These are phyloP conservation scores for Eucalyptus rudis DNA, from an alignment of 345 rosid species.

Conservation along the genomic window DNA sequence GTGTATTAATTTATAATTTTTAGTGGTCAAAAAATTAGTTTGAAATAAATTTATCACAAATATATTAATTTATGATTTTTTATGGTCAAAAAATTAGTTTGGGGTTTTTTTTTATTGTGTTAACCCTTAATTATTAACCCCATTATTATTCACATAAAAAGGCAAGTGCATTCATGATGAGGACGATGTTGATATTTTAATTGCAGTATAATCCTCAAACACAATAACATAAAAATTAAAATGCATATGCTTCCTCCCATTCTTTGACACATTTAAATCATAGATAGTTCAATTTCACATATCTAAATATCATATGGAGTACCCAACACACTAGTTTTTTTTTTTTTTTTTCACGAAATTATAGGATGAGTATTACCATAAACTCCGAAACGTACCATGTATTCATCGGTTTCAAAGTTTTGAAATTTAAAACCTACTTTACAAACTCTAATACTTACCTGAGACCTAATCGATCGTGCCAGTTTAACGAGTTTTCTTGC, in stretches of 20 bases:
- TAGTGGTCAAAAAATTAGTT: rapidly evolving
- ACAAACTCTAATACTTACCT: rapidly evolving
- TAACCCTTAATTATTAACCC: not conserved
- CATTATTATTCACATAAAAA: not conserved
- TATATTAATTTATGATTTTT: no score
- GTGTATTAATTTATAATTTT: no score
- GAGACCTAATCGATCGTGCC: not conserved
- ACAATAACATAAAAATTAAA: not conserved
- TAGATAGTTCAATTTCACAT: not conserved
- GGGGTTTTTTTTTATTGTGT: no score
- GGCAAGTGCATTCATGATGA: not conserved
- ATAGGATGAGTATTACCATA: no score
- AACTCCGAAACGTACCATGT: rapidly evolving
- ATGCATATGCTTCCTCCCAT: not conserved
- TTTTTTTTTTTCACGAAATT: no score
- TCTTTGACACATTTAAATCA: not conserved
- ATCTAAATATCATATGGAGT: not conserved
- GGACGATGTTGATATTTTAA: not conserved
- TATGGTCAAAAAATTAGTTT: no score
- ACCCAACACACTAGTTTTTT: no score
- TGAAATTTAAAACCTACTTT: not conserved
- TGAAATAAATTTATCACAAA: no score
- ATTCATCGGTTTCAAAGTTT: no score
- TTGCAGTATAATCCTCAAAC: not conserved
- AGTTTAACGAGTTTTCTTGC: rapidly evolving